A percentile compares a stretch with the other conserved stretches of the same genome.
Conservation (phyloP, 1,284 basidiomycete genomes). For the Sporisorium scitamineum region DNA sequence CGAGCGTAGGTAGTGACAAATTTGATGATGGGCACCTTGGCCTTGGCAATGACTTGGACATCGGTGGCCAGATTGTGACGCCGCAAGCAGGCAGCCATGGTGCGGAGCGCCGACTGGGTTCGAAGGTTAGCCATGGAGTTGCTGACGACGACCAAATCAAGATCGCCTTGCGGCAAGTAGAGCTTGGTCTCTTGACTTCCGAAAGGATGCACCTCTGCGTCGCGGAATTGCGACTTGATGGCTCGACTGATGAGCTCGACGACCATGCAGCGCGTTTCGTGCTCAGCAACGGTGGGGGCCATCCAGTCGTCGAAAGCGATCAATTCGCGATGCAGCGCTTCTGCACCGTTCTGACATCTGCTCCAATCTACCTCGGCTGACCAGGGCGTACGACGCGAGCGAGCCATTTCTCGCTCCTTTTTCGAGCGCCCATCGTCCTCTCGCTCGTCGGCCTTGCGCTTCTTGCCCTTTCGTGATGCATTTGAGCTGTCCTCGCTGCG, state of each 20-base stretch:
- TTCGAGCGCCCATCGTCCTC: conserved; percentile 72
- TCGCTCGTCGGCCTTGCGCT: conserved; percentile 58
- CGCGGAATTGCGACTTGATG: conserved; percentile 78
- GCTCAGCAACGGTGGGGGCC: conserved; percentile 84
- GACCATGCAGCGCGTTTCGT: conserved; percentile 82
- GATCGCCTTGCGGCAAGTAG: conserved; percentile 85
- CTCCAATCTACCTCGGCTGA: conserved; percentile 81
- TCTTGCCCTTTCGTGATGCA: conserved; percentile 37
- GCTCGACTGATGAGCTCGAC: conserved; percentile 80
- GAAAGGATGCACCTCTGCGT: conserved; percentile 86
- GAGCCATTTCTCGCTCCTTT: conserved; percentile 75
- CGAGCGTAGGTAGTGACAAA: conserved; percentile 80
- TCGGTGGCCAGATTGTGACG: conserved; percentile 72
- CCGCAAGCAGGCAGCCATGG: conserved; percentile 71
- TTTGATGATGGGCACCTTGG: conserved; percentile 93
- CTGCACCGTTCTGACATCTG: conserved; percentile 79
- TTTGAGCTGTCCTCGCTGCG: conserved; percentile 14
- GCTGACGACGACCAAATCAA: conserved; percentile 74
- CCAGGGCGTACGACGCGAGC: conserved; percentile 82
- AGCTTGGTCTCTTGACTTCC: conserved; percentile 94
- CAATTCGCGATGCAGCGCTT: conserved; percentile 65
- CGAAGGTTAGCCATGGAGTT: conserved; percentile 68
- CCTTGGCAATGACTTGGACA: conserved; percentile 87
- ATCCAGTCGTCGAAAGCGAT: conserved; percentile 85
- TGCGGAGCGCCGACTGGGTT: conserved; percentile 69